A percentile compares a stretch with the other conserved stretches of the same genome.
These are phyloP conservation scores for Thielaviopsis euricoi DNA, from an alignment of 2,329 filamentous ascomycete species.

Conservation along the genomic window DNA sequence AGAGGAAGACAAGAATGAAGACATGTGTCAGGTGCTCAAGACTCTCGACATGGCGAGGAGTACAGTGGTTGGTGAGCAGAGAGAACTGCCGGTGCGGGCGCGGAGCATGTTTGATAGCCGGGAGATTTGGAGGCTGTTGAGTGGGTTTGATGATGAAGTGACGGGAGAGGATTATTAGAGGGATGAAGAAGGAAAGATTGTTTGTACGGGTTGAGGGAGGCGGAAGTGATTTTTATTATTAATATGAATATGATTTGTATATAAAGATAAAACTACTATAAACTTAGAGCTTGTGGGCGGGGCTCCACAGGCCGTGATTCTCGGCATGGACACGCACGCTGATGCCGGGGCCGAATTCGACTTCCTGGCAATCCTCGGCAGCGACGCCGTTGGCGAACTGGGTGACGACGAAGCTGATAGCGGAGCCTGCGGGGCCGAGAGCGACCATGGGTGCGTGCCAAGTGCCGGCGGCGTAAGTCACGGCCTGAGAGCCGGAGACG, in stretches of 20 bases:
- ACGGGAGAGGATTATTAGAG: background rate
- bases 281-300: background rate
- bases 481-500: slow-evolving; percentile 60
- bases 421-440: slow-evolving; percentile 39
- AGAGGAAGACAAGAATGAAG: background rate
- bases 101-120: slow-evolving; percentile 8
- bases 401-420: slow-evolving; percentile 74
- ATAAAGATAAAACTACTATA: background rate
- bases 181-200: no score
- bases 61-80: background rate
- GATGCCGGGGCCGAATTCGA: slow-evolving; percentile 17
- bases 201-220: no score
- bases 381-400: slow-evolving; percentile 76
- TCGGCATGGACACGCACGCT: background rate
- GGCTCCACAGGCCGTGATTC: background rate
- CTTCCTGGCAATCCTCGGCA: slow-evolving; percentile 78
- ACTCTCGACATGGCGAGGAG: background rate
- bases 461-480: slow-evolving; percentile 81
- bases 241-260: background rate
- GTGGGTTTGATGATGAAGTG: slow-evolving; percentile 7
- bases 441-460: slow-evolving; percentile 97
- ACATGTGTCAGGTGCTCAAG: background rate
- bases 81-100: background rate
- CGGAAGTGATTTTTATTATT: background rate
- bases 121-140: slow-evolving; percentile 8